Conservation (phyloP, 2,329 filamentous ascomycete species). For the Calonectria crousiana region DNA sequence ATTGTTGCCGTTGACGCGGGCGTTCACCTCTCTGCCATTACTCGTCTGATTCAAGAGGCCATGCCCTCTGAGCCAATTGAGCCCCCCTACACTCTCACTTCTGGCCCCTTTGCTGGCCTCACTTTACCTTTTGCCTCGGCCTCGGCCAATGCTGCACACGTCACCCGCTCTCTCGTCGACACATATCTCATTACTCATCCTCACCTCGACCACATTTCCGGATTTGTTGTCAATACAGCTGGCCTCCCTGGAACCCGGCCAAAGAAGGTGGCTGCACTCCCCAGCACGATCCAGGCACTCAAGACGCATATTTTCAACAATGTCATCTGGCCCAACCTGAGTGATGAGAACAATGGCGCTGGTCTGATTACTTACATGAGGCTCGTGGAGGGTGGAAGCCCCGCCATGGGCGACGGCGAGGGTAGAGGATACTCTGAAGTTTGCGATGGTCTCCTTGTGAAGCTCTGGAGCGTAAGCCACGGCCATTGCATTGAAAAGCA, state of each 20-base stretch:
- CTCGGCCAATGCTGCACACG: conserved; percentile 82
- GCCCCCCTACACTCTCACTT: conserved; percentile 65
- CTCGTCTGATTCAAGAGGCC: conserved; percentile 77
- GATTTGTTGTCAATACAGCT: conserved; percentile 93
- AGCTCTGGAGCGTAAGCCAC: conserved; percentile 89
- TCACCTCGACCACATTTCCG: conserved; percentile 95
- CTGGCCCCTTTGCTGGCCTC: conserved; percentile 85
- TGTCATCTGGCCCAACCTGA: conserved; percentile 96
- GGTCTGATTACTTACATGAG: conserved; percentile 92
- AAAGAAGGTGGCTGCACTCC: conserved; percentile 88
- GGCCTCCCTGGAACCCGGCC: conserved; percentile 83
- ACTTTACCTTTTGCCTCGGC: conserved; percentile 75
- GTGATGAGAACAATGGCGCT: conserved; percentile 94
- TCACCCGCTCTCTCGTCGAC: conserved; percentile 84
- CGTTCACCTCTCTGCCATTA: conserved; percentile 87
- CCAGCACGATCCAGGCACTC: conserved; percentile 90
- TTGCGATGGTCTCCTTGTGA: conserved; percentile 89
- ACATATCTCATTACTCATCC: conserved; percentile 95
- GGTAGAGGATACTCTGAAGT: conserved; percentile 88
- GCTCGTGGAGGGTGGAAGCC: conserved; percentile 88
- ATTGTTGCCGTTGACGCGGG: conserved; percentile 94
- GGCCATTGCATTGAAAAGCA: conserved; percentile 87
- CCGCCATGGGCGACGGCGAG: conserved; percentile 83
- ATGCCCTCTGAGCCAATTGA: conserved; percentile 51
- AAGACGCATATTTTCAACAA: conserved; percentile 98